Base-by-base conservation (phyloP, 1,284 basidiomycete species). In the Amylostereum areolatum region DNA sequence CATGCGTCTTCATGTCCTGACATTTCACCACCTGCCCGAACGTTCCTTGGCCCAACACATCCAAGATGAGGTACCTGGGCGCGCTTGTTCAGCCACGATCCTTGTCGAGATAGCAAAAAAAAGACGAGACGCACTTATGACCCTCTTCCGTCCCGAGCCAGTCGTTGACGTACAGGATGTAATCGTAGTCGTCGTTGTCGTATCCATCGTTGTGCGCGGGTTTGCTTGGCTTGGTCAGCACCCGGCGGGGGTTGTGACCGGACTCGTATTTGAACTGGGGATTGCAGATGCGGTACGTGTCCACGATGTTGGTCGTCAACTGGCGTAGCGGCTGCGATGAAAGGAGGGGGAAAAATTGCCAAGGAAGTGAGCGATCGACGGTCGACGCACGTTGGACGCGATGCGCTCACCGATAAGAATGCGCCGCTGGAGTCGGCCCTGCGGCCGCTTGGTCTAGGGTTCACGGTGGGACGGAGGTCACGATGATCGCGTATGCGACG, bases 21-120 rank as follows among this genome's bases (percentile, higher is more conserved):
- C 97, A 99, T 68, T 99, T 99, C 64, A 99, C 97, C 29, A 99
- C 96, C 67, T 99, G 96, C 2, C 97, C 96, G 60, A 99, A 99
- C 3, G 96, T 99, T 33, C 96, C 96, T 68, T 99, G 96, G 11
- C 96, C 96, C 32, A 99, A 81, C 49, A 99, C 92, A 67, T 99
- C 97, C 44, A 99, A 81, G 62, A 99, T 99, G 58, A 99, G 77
- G 66, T 98, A 99, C 65, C 92, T 92, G 50, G 49, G 45, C 31
- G 41, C 34, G 37, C 44, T 28, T 36, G 47, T 36, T 29, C 24
- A 36, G 28, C 49, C 12, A 51, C 37, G 43, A 49, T 37, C 27
- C 11, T 25, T 44, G 42, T 47, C 32, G 18, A 44, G 30, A 39
- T 39, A 34, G 50, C 35, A 18, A 18, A 18, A 18, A 18, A 18